A percentile compares a stretch with the other conserved stretches of the same genome.
Evolutionary conservation across 768 basidiomycete species (phyloP).

Genomic region (Epithele typhae): DNA sequence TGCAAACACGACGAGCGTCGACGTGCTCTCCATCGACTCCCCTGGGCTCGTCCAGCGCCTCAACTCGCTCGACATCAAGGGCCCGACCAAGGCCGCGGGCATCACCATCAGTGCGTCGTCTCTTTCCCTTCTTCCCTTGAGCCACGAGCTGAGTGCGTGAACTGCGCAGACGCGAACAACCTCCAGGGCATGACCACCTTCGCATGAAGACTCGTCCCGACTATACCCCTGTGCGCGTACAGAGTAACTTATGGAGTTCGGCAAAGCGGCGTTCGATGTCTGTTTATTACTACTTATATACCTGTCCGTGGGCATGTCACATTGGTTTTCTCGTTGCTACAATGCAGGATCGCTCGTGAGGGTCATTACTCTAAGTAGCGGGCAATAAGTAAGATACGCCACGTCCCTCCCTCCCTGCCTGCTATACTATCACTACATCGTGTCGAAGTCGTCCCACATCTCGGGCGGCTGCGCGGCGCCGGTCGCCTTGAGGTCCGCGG

Average conservation of each 20-base stretch:
- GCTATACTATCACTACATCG: slow-evolving; percentile 19
- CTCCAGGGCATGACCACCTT: slow-evolving; percentile 36
- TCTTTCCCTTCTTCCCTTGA: not conserved
- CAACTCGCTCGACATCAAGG: slow-evolving; percentile 30
- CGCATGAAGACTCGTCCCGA: slow-evolving; percentile 5
- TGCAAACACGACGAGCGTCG: slow-evolving; percentile 34
- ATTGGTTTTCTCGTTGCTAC: too few species aligned
- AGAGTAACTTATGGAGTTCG: too few species aligned
- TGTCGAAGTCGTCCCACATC: slow-evolving; percentile 77
- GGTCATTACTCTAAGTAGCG: too few species aligned
- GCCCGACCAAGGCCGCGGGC: slow-evolving; percentile 28
- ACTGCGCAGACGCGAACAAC: slow-evolving; percentile 25
- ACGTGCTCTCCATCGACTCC: slow-evolving; percentile 36
- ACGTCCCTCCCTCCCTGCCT: too few species aligned
- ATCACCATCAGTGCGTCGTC: slow-evolving; percentile 31
- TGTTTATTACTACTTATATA: too few species aligned
- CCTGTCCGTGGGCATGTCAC: too few species aligned
- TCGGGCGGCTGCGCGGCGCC: slow-evolving; percentile 29
- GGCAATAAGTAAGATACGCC: too few species aligned
- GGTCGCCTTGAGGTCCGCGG: slow-evolving; percentile 46
- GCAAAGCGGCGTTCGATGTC: too few species aligned
- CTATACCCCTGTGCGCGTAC: too few species aligned
- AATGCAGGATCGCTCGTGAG: too few species aligned
- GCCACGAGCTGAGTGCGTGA: not conserved
- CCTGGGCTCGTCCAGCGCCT: slow-evolving; percentile 31